Evolutionary conservation across 2,329 filamentous ascomycete species (phyloP).

Genomic region (Fusarium redolens): DNA sequence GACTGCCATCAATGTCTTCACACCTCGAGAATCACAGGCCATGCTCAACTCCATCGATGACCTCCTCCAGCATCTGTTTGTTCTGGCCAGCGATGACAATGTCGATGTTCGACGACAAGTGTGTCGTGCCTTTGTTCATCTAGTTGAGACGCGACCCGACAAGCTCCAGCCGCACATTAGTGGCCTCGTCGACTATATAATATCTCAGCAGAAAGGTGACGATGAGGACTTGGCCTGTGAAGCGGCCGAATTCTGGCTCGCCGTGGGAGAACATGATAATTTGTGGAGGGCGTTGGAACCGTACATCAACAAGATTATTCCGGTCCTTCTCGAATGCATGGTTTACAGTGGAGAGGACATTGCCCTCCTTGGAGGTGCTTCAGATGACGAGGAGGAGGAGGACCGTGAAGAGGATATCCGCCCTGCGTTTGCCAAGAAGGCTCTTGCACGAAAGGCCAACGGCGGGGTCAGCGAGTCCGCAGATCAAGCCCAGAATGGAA

Average conservation of each 20-base stretch:
- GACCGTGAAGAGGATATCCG: constrained; percentile 92
- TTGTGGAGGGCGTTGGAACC: constrained; percentile 81
- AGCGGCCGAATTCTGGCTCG: constrained; percentile 97
- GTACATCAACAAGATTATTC: constrained; percentile 85
- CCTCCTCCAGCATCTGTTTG: constrained; percentile 85
- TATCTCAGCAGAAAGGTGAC: constrained; percentile 86
- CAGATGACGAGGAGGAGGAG: constrained; percentile 90
- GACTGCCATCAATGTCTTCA: constrained; percentile 90
- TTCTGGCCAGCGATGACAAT: constrained; percentile 79
- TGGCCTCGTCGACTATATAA: constrained; percentile 92
- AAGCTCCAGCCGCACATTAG: constrained; percentile 89
- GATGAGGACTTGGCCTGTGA: constrained; percentile 93
- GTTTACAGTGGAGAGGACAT: constrained; percentile 96
- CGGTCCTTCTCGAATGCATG: constrained; percentile 93
- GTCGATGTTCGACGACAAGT: constrained; percentile 91
- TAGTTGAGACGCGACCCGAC: constrained; percentile 90
- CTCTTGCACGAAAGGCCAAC: constrained; percentile 67
- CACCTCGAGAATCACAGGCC: constrained; percentile 84
- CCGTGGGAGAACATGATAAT: constrained; percentile 86
- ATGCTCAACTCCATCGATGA: constrained; percentile 83
- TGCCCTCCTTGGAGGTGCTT: constrained; percentile 82
- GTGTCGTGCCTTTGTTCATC: constrained; percentile 90
- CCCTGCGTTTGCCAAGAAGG: constrained; percentile 85
- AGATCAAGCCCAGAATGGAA: constrained; percentile 63
- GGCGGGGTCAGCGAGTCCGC: constrained; percentile 62